Evolutionary conservation across 208 protist species (phyloP).

Genomic region (Leishmania gerbilli): DNA sequence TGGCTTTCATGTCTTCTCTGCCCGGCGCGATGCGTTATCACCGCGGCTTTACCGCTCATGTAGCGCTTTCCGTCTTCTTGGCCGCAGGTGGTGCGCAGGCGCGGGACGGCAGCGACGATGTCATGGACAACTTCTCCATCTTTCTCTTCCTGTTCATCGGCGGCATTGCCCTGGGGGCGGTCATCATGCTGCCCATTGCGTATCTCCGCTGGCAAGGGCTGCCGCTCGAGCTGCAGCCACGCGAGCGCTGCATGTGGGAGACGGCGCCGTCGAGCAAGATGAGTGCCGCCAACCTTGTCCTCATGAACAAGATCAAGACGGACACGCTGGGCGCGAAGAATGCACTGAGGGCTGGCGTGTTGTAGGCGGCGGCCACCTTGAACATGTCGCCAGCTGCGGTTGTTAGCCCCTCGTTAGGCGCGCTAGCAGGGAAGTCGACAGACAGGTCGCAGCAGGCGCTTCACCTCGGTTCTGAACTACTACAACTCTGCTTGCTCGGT

Average conservation of each 20-base stretch:
- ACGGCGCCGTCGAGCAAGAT: conserved; percentile 2
- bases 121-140: conserved; percentile 4
- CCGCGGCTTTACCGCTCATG: background rate
- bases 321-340: background rate
- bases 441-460: background rate
- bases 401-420: background rate
- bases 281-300: background rate
- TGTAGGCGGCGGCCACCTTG: background rate
- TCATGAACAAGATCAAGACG: conserved; percentile 8
- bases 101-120: background rate
- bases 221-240: conserved; percentile 16
- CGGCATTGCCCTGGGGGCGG: conserved; percentile 9
- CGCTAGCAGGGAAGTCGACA: background rate
- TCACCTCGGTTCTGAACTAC: background rate
- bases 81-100: background rate
- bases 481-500: background rate
- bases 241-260: conserved; percentile 28
- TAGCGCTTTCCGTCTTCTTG: background rate
- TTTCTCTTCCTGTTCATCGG: conserved; percentile 14
- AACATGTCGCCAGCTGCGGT: background rate
- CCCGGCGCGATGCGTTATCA: background rate
- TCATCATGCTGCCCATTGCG: conserved; percentile 9
- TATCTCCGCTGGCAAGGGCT: conserved; percentile 14
- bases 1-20: background rate
- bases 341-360: background rate